phyloP scores from a whole-genome alignment of 2,329 filamentous ascomycete genomes.

The Mollisia scopiformis region DNA sequence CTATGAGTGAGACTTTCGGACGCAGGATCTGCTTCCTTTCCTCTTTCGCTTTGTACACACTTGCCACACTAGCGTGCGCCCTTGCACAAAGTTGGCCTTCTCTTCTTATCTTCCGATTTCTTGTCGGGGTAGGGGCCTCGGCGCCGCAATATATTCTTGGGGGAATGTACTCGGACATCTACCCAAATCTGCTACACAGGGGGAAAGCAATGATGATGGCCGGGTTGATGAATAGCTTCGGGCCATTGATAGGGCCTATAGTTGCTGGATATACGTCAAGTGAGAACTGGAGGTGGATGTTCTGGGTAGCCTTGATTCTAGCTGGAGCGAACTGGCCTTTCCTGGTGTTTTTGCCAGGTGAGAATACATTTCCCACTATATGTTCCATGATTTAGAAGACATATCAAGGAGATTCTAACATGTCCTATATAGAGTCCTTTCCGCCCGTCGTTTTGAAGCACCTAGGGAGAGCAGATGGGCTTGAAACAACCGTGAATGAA shows the following conservation, averaged over 20 bases:
- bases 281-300: constrained; percentile 70
- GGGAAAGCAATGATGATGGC: constrained; percentile 60
- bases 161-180: constrained; percentile 67
- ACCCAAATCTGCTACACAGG: constrained; percentile 52
- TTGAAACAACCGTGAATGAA: neutral
- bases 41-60: constrained; percentile 51
- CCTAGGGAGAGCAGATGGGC: neutral
- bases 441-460: constrained; percentile 69
- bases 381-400: no score
- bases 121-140: constrained; percentile 55
- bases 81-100: constrained; percentile 55
- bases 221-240: constrained; percentile 53
- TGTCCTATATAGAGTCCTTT: no score
- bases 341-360: constrained; percentile 64
- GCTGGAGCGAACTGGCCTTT: constrained; percentile 62
- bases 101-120: constrained; percentile 57
- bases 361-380: no score
- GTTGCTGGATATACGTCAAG: constrained; percentile 63
- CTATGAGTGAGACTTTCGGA: constrained; percentile 65
- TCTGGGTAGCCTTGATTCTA: constrained; percentile 71
- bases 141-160: constrained; percentile 62
- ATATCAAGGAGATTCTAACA: no score
- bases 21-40: constrained; percentile 49
- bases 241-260: constrained; percentile 59
- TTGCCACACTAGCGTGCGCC: constrained; percentile 59